These are phyloP conservation scores for Penicillium brasilianum DNA, from an alignment of 2,329 filamentous ascomycete species.

Conservation along the genomic window DNA sequence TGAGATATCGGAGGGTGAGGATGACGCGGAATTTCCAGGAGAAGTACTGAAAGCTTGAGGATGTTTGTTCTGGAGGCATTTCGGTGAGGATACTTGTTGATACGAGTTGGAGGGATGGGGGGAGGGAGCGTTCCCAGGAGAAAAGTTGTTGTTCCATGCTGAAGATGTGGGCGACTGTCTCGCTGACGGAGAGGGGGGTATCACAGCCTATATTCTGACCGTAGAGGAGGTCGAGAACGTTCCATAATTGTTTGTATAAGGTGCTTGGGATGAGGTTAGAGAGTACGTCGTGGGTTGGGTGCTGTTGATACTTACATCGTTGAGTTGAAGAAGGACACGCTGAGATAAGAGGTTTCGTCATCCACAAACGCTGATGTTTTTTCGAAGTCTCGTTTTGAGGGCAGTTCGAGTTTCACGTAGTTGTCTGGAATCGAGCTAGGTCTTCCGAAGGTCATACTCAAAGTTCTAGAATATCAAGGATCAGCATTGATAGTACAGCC, in stretches of 20 bases:
- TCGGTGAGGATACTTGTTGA: neutral
- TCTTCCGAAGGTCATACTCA: conserved; percentile 60
- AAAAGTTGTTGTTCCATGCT: conserved; percentile 23
- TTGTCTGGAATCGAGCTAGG: conserved; percentile 54
- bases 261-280: conserved; percentile 22
- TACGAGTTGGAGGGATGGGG: conserved; percentile 16
- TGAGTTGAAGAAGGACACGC: conserved; percentile 29
- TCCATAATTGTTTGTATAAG: conserved; percentile 39
- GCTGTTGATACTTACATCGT: conserved; percentile 28
- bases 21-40: conserved; percentile 49
- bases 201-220: conserved; percentile 52
- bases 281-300: neutral
- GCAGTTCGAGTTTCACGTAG: conserved; percentile 49
- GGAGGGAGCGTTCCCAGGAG: conserved; percentile 25
- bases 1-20: conserved; percentile 50
- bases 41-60: conserved; percentile 11
- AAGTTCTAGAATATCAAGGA: conserved; percentile 36
- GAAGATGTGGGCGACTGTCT: conserved; percentile 44
- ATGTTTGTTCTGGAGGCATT: conserved; percentile 3
- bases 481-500: neutral
- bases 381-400: conserved; percentile 24
- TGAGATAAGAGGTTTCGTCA: conserved; percentile 15
- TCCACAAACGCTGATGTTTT: conserved; percentile 17
- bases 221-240: conserved; percentile 50
- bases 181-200: conserved; percentile 27